Evolutionary conservation across 2,329 filamentous ascomycete species (phyloP).

Genomic region (Tolypocladium guangdongense): DNA sequence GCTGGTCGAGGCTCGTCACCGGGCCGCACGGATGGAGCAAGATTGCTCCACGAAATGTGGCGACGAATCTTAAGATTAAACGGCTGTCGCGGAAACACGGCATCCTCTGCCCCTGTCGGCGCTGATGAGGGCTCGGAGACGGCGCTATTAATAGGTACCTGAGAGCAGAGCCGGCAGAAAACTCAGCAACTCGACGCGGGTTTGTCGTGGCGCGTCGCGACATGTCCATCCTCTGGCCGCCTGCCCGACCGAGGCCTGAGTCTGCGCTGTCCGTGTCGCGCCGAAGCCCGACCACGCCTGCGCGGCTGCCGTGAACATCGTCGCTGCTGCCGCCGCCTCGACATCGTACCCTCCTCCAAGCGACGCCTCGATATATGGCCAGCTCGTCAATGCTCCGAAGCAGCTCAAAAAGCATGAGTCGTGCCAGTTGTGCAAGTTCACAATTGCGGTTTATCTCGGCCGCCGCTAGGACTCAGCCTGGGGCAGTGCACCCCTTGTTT

Average conservation of each 20-base stretch:
- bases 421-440: neutral
- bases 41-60: neutral
- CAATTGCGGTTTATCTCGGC: neutral
- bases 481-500: neutral
- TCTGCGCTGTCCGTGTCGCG: conserved; percentile 12
- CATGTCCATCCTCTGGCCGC: conserved; percentile 8
- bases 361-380: neutral
- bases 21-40: neutral
- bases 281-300: conserved; percentile 14
- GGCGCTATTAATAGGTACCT: neutral
- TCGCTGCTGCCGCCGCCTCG: conserved; percentile 30
- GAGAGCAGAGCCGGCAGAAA: neutral
- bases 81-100: neutral
- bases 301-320: conserved; percentile 29
- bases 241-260: conserved; percentile 4
- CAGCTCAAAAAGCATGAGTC: neutral
- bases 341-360: conserved; percentile 1
- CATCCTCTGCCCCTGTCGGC: neutral
- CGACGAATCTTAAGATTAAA: neutral
- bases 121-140: neutral
- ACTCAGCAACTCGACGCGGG: neutral
- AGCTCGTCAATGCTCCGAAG: neutral
- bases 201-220: neutral
- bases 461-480: neutral
- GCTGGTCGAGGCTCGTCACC: too few species aligned